phyloP scores from a whole-genome alignment of 257 asterid genomes.

The Dorcoceras hygrometricum region DNA sequence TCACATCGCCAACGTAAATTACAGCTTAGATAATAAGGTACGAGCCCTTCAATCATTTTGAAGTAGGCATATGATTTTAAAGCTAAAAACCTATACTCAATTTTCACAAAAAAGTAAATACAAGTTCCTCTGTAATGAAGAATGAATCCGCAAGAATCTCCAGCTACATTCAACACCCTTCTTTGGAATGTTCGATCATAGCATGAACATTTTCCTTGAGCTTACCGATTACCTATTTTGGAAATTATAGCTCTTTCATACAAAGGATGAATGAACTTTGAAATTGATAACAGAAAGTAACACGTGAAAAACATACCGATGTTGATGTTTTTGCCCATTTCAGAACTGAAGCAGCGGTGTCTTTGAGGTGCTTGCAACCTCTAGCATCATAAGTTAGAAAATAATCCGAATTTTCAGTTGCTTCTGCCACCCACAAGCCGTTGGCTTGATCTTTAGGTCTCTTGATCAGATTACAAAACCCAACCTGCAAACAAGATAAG shows the following conservation, averaged over 20 bases:
- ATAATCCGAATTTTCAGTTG: constrained; percentile 79
- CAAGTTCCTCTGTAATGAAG: not conserved
- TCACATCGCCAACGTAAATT: not conserved
- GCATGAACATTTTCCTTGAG: constrained; percentile 55
- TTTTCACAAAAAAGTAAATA: not conserved
- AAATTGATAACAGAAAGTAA: constrained; percentile 1
- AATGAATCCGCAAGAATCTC: not conserved
- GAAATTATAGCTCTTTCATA: constrained; percentile 11
- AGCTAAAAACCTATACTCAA: not conserved
- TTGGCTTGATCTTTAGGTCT: constrained; percentile 62
- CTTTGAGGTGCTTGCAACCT: constrained; percentile 55
- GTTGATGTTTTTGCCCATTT: constrained; percentile 67
- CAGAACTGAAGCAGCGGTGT: constrained; percentile 51
- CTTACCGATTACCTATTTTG: constrained; percentile 46
- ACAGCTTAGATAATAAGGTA: not conserved
- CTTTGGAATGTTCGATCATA: constrained; percentile 41
- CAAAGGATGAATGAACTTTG: not conserved
- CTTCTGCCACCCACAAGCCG: constrained; percentile 92
- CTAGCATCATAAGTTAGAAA: constrained; percentile 49
- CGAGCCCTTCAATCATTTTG: not conserved
- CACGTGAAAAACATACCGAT: constrained; percentile 42
- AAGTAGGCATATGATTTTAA: not conserved
- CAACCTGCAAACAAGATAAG: constrained; percentile 54
- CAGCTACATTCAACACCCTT: constrained; percentile 23
- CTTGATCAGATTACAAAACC: constrained; percentile 79